Evolutionary conservation across 805 yeast species (phyloP).

Genomic region (Candida ovalis): DNA sequence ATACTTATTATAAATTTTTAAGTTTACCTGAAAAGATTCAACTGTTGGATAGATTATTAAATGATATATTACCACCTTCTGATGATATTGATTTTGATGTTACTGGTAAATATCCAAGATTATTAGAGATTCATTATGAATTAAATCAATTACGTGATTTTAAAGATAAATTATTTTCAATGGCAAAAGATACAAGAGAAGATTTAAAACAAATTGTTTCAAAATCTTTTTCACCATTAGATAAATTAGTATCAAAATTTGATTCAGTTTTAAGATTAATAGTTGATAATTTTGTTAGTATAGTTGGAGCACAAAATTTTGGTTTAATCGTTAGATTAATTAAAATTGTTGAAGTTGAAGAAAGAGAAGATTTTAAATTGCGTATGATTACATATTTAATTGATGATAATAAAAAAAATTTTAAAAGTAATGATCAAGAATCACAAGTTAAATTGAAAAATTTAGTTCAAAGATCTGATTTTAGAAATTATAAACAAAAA

Average conservation of each 20-base stretch:
- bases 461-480: conserved; percentile 38
- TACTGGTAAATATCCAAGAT: conserved; percentile 43
- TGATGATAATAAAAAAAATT: conserved; percentile 9
- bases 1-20: conserved; percentile 59
- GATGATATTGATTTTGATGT: conserved; percentile 32
- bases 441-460: conserved; percentile 26
- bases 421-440: conserved; percentile 3
- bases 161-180: conserved; percentile 64
- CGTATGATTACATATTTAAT: conserved; percentile 16
- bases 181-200: conserved; percentile 43
- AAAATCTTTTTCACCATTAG: conserved; percentile 50
- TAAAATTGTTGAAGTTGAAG: conserved; percentile 77
- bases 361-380: conserved; percentile 65
- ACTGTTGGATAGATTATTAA: conserved; percentile 51
- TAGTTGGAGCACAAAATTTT: conserved; percentile 62
- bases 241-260: conserved; percentile 50
- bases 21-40: conserved; percentile 49
- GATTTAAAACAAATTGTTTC: conserved; percentile 68
- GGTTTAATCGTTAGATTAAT: conserved; percentile 68
- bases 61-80: conserved; percentile 31
- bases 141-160: conserved; percentile 73
- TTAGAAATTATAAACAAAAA: conserved; percentile 59
- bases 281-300: conserved; percentile 61
- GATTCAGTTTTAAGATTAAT: conserved; percentile 60
- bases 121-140: conserved; percentile 65